Evolutionary conservation across 352 stramenopile genomes (phyloP).

Genomic region (Peronospora destructor): DNA sequence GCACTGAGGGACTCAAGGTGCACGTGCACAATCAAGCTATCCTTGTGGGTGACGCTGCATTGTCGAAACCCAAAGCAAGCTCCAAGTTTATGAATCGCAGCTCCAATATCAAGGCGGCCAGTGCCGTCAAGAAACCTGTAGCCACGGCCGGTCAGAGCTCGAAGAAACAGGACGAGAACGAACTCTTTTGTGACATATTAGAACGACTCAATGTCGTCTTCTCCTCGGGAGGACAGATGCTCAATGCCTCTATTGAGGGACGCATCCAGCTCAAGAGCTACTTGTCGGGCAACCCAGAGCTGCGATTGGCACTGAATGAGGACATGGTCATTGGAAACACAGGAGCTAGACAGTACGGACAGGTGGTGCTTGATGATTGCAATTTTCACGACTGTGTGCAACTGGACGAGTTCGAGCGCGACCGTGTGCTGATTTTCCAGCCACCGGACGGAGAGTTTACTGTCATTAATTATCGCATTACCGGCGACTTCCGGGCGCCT

Average conservation of each 20-base stretch:
- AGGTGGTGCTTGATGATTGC: slow-evolving; percentile 95
- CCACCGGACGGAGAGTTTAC: slow-evolving; percentile 70
- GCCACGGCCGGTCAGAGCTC: slow-evolving; percentile 56
- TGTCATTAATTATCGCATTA: slow-evolving; percentile 98
- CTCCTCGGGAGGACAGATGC: slow-evolving; percentile 92
- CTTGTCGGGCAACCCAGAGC: slow-evolving; percentile 95
- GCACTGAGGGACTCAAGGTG: slow-evolving; percentile 95
- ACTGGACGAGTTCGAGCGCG: slow-evolving; percentile 91
- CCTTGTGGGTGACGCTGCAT: slow-evolving; percentile 75
- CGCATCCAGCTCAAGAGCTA: slow-evolving; percentile 99
- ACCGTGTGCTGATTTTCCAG: slow-evolving; percentile 85
- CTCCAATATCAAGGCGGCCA: slow-evolving; percentile 75
- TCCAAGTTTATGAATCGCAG: slow-evolving; percentile 81
- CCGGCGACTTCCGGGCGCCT: slow-evolving; percentile 93
- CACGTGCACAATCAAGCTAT: slow-evolving; percentile 99
- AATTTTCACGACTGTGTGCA: slow-evolving; percentile 99
- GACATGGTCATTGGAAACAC: slow-evolving; percentile 93
- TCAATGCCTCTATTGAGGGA: slow-evolving; percentile 97
- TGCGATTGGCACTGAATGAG: slow-evolving; percentile 94
- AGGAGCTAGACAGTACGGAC: slow-evolving; percentile 74
- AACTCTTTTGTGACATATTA: slow-evolving; percentile 99
- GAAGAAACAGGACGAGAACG: slow-evolving; percentile 91
- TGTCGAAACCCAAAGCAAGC: slow-evolving; percentile 87
- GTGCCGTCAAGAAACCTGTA: slow-evolving; percentile 87
- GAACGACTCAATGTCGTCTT: slow-evolving; percentile 98